phyloP scores from a whole-genome alignment of 176 grass and related monocot species.

The Avena eriantha region DNA sequence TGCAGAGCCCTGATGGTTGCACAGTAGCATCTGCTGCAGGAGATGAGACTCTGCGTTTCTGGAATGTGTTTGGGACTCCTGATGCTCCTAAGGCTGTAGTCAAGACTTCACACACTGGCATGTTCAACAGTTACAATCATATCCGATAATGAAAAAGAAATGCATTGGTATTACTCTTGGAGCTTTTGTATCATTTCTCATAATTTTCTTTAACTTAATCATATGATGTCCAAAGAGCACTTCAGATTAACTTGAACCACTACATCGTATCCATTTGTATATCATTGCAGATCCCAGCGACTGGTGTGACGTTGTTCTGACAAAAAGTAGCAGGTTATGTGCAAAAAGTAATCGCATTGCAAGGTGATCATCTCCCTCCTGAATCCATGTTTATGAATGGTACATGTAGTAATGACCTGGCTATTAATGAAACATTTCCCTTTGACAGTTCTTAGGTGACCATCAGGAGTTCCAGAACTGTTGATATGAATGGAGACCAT shows the following conservation, averaged over 20 bases:
- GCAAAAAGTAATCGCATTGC: not conserved
- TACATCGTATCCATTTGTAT: not conserved
- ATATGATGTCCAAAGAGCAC: not conserved
- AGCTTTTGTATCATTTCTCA: not conserved
- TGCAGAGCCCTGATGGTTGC: slow-evolving; percentile 74
- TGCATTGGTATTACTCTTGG: not conserved
- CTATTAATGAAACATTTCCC: not conserved
- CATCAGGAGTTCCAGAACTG: not conserved
- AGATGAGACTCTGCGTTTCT: slow-evolving; percentile 66
- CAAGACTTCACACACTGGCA: slow-evolving; percentile 47
- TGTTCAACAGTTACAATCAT: slow-evolving; percentile 64
- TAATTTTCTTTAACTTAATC: not conserved
- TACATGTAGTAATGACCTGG: not conserved
- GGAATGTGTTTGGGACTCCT: slow-evolving; percentile 66
- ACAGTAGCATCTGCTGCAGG: slow-evolving; percentile 69
- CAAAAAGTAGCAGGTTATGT: not conserved
- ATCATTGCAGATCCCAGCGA: not conserved
- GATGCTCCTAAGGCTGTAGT: slow-evolving; percentile 50
- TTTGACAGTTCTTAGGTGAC: not conserved
- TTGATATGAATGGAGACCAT: not conserved
- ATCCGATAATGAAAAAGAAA: slow-evolving; percentile 45
- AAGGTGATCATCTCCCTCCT: not conserved
- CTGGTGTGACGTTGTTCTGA: not conserved
- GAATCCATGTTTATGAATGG: not conserved
- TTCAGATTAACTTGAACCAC: not conserved